These are phyloP conservation scores for Climacium dendroides DNA, from an alignment of 225 moss, liverwort and hornwort species.

Conservation along the genomic window DNA sequence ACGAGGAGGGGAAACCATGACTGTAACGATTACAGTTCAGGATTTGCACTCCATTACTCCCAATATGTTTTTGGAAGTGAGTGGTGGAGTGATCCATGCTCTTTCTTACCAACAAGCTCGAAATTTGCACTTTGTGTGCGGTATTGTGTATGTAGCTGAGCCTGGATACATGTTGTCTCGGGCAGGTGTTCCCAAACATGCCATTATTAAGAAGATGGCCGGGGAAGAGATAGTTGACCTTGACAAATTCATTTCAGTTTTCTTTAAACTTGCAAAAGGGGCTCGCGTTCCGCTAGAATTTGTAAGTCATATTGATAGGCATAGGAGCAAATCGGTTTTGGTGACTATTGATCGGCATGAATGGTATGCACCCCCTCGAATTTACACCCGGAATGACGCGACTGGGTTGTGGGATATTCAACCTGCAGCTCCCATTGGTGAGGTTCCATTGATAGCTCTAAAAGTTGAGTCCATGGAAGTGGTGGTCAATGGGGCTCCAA, in stretches of 20 bases:
- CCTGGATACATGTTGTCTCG: slow-evolving; percentile 85
- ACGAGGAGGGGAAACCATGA: slow-evolving; percentile 56
- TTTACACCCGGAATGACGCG: slow-evolving; percentile 70
- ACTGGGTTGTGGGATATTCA: slow-evolving; percentile 71
- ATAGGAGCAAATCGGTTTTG: slow-evolving; percentile 80
- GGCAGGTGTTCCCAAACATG: slow-evolving; percentile 82
- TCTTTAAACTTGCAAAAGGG: slow-evolving; percentile 47
- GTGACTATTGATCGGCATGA: slow-evolving; percentile 83
- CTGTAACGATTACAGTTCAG: slow-evolving; percentile 48
- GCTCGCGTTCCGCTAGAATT: slow-evolving; percentile 76
- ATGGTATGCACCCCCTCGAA: slow-evolving; percentile 73
- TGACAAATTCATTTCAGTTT: slow-evolving; percentile 51
- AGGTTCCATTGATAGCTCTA: neutral
- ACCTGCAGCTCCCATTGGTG: slow-evolving; percentile 6
- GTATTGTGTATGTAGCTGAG: slow-evolving; percentile 51
- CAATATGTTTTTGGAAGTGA: slow-evolving; percentile 64
- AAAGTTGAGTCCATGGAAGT: neutral
- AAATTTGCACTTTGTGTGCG: slow-evolving; percentile 27
- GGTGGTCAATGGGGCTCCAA: neutral
- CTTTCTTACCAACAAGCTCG: slow-evolving; percentile 86
- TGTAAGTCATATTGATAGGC: slow-evolving; percentile 58
- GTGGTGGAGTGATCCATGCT: slow-evolving; percentile 75
- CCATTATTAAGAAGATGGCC: slow-evolving; percentile 82
- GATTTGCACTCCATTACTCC: slow-evolving; percentile 82
- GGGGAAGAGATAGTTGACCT: slow-evolving; percentile 64